Evolutionary conservation across 192 early-diverging fungal genomes (phyloP).

Genomic region (Coemansia sp.): DNA sequence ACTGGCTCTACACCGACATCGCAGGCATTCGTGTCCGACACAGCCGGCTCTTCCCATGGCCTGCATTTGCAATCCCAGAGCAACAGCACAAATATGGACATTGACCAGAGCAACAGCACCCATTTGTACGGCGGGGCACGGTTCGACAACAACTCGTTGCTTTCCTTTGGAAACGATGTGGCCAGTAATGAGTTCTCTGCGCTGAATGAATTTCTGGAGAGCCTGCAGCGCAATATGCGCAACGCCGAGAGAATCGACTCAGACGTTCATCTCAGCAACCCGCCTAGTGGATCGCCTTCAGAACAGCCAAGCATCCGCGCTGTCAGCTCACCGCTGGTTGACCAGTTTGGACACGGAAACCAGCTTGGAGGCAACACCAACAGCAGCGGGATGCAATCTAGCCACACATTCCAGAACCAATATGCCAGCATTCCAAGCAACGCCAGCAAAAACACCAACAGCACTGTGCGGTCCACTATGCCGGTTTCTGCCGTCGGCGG

Average conservation of each 20-base stretch:
- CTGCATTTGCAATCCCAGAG: neutral
- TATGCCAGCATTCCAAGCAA: neutral
- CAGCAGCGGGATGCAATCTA: constrained; percentile 7
- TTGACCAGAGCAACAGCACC: neutral
- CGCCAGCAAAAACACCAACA: neutral
- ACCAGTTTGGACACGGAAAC: constrained; percentile 5
- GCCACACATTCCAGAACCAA: neutral
- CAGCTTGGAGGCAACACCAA: neutral
- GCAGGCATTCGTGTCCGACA: constrained; percentile 2
- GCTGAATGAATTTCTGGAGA: constrained; percentile 44
- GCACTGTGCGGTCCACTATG: neutral
- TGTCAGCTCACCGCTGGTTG: constrained; percentile 32
- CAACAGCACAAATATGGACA: neutral
- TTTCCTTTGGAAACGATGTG: constrained; percentile 44
- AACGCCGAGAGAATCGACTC: constrained; percentile 20
- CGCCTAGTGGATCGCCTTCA: constrained; percentile 31
- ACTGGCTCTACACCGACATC: neutral
- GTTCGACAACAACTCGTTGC: constrained; percentile 31
- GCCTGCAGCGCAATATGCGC: constrained; percentile 42
- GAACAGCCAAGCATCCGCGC: constrained; percentile 24
- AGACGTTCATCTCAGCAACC: constrained; percentile 21
- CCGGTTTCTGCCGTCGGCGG: neutral
- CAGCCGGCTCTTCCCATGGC: neutral
- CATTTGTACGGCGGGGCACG: neutral
- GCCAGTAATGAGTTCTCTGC: constrained; percentile 48